Evolutionary conservation across 2,329 filamentous ascomycete species (phyloP).

Genomic region (Cyphellophora attinorum): DNA sequence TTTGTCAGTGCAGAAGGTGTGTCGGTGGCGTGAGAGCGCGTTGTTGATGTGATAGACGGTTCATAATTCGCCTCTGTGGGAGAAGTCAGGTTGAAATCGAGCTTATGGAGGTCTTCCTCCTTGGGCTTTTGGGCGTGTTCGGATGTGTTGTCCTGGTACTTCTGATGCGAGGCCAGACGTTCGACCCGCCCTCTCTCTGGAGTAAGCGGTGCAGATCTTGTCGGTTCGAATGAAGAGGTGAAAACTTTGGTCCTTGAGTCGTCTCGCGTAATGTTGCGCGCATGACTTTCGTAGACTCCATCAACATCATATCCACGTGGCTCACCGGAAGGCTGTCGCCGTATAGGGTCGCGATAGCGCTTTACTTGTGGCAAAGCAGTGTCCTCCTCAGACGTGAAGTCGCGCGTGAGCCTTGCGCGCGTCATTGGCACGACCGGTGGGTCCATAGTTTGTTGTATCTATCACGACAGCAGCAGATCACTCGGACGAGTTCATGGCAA

Average conservation of each 20-base stretch:
- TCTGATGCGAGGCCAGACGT: constrained; percentile 1
- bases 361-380: neutral
- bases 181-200: no score
- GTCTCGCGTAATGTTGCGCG: neutral
- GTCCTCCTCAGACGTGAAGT: constrained; percentile 3
- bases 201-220: neutral
- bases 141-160: neutral
- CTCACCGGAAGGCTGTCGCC: neutral
- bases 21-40: constrained; percentile 7
- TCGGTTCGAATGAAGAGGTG: neutral
- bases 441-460: constrained; percentile 4
- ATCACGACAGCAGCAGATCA: no score
- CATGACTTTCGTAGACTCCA: neutral
- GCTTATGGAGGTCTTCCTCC: constrained; percentile 7
- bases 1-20: constrained; percentile 5
- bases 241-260: neutral
- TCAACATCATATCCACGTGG: neutral
- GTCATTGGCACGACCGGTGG: constrained; percentile 1
- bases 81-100: constrained; percentile 9
- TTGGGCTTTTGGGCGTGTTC: neutral
- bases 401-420: constrained; percentile 1
- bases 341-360: neutral
- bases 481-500: no score
- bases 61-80: constrained; percentile 6
- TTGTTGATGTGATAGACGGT: constrained; percentile 8